Evolutionary conservation across 192 early-diverging fungal genomes (phyloP).

Genomic region (Dispira simplex): DNA sequence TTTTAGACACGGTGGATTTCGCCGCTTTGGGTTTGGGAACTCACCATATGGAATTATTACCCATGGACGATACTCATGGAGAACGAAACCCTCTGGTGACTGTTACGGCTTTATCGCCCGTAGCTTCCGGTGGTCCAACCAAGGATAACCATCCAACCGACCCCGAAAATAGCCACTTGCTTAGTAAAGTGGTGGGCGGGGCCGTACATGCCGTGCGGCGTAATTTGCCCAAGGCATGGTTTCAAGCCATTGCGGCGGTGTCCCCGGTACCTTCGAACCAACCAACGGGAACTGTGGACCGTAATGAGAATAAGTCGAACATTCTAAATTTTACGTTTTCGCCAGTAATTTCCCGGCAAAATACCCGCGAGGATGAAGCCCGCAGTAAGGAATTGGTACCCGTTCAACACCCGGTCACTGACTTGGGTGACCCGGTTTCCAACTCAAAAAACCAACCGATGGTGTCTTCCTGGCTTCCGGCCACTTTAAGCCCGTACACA

Average conservation of each 20-base stretch:
- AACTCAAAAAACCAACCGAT: too few relatives aligned
- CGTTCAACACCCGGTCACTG: background rate
- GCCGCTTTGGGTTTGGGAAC: conserved; percentile 18
- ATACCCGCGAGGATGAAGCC: background rate
- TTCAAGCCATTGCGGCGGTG: background rate
- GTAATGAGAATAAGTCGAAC: background rate
- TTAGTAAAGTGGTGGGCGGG: conserved; percentile 11
- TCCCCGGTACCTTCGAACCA: background rate
- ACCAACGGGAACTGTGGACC: background rate
- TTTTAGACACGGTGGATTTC: conserved; percentile 23
- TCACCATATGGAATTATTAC: conserved; percentile 3
- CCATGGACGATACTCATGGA: too few relatives aligned
- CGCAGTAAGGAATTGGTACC: background rate
- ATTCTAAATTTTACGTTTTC: conserved; percentile 8
- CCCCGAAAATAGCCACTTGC: background rate
- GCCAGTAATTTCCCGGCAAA: background rate
- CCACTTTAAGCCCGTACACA: too few relatives aligned
- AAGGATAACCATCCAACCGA: too few relatives aligned
- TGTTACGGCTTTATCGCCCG: too few relatives aligned
- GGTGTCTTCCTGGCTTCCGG: too few relatives aligned
- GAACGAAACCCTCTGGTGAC: too few relatives aligned
- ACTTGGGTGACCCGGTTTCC: too few relatives aligned
- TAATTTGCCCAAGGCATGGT: conserved; percentile 12
- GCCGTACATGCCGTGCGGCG: conserved; percentile 13
- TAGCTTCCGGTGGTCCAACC: too few relatives aligned